A percentile compares a stretch with the other conserved stretches of the same genome.
Conservation (phyloP, 441 rosid genomes). For the Pelargonium myrrhifolium region DNA sequence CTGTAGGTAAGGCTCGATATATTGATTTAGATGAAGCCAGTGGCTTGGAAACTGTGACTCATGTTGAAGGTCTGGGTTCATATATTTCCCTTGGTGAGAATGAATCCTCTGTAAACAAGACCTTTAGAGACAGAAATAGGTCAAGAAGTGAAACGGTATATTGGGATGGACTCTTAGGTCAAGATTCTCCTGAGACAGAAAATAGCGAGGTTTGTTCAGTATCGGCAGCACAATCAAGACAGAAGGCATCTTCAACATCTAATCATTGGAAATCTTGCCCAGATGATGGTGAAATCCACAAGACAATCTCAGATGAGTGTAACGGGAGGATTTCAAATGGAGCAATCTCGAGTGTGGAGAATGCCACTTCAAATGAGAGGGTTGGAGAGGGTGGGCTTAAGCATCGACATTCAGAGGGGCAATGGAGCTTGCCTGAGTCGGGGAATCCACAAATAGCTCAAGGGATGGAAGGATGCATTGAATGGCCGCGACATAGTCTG, state of each 20-base stretch:
- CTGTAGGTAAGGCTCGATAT: conserved; percentile 33
- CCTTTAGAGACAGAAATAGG: conserved; percentile 37
- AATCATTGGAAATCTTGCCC: conserved; percentile 64
- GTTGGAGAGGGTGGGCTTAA: conserved; percentile 52
- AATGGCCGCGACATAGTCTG: conserved; percentile 82
- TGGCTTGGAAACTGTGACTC: conserved; percentile 91
- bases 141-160: conserved; percentile 41
- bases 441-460: conserved; percentile 53
- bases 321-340: conserved; percentile 55
- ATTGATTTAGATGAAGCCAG: conserved; percentile 73
- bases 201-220: conserved; percentile 56
- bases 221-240: conserved; percentile 39
- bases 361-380: conserved; percentile 24
- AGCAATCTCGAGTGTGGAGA: conserved; percentile 23
- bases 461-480: conserved; percentile 91
- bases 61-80: conserved; percentile 80
- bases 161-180: conserved; percentile 42
- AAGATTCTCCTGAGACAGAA: conserved; percentile 56
- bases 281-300: conserved; percentile 47
- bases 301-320: conserved; percentile 47
- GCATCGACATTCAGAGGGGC: conserved; percentile 48
- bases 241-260: conserved; percentile 59
- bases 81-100: conserved; percentile 71
- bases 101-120: conserved; percentile 52
- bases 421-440: conserved; percentile 77